These are phyloP conservation scores for Candida maris DNA, from an alignment of 805 yeast genomes.

Conservation along the genomic window DNA sequence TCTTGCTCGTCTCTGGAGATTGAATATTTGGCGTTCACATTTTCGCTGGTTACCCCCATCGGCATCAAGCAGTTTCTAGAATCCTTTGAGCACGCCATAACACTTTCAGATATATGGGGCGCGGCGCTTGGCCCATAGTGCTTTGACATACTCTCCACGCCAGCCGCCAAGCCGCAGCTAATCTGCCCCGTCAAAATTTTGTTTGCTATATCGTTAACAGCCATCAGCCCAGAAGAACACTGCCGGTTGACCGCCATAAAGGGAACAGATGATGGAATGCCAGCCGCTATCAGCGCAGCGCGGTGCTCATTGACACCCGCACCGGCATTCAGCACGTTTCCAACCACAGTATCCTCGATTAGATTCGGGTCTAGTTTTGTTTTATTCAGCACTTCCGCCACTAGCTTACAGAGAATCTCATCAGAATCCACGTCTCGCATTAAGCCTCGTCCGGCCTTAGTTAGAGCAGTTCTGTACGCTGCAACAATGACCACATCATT, in stretches of 20 bases:
- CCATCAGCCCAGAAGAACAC: slow-evolving; percentile 92
- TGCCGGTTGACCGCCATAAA: slow-evolving; percentile 87
- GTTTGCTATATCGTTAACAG: slow-evolving; percentile 84
- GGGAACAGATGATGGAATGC: slow-evolving; percentile 76
- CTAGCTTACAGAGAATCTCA: slow-evolving; percentile 64
- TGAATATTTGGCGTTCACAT: slow-evolving; percentile 66
- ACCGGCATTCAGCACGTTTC: slow-evolving; percentile 87
- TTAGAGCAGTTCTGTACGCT: slow-evolving; percentile 87
- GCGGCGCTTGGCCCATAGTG: slow-evolving; percentile 80
- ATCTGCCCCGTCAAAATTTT: slow-evolving; percentile 86
- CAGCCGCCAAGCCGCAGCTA: slow-evolving; percentile 85
- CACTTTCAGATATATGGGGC: slow-evolving; percentile 51
- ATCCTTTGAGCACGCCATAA: slow-evolving; percentile 39
- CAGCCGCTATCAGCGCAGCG: slow-evolving; percentile 88
- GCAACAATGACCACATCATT: slow-evolving; percentile 89
- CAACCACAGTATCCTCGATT: slow-evolving; percentile 84
- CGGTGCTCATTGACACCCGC: slow-evolving; percentile 96
- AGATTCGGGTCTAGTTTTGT: slow-evolving; percentile 47
- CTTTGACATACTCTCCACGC: slow-evolving; percentile 92
- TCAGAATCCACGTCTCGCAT: slow-evolving; percentile 83
- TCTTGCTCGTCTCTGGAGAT: slow-evolving; percentile 76
- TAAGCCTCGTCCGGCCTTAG: slow-evolving; percentile 82
- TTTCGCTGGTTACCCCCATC: slow-evolving; percentile 96
- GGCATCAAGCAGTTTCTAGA: slow-evolving; percentile 84
- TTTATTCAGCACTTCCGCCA: slow-evolving; percentile 55